Percentiles rank a stretch among this genome's conserved stretches.
Conservation (phyloP, 2,329 filamentous ascomycete genomes). For the Neobulgaria alba region DNA sequence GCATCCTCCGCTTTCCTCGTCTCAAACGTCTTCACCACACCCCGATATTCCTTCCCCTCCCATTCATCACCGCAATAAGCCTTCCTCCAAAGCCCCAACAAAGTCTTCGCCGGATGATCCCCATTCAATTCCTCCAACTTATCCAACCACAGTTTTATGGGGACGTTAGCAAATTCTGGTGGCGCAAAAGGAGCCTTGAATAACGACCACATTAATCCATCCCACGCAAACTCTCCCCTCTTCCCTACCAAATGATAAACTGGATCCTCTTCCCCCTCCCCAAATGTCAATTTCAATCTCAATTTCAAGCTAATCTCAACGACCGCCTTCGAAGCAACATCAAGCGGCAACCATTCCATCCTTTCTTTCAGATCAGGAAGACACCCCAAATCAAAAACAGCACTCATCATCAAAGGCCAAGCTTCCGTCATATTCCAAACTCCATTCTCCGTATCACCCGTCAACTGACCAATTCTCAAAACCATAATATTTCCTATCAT, state of each 20-base stretch:
- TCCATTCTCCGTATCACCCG: conserved; percentile 34
- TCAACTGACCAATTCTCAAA: conserved; percentile 34
- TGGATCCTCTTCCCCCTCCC: not conserved
- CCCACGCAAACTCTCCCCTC: conserved; percentile 26
- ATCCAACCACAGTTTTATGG: conserved; percentile 35
- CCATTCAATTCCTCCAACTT: conserved; percentile 19
- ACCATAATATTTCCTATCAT: conserved; percentile 8
- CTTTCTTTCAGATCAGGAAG: conserved; percentile 34
- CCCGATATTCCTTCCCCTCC: not conserved
- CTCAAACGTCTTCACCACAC: conserved; percentile 5
- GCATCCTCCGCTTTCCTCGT: conserved; percentile 27
- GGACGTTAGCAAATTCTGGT: conserved; percentile 35
- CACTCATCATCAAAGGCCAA: conserved; percentile 40
- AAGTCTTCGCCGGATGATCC: conserved; percentile 33
- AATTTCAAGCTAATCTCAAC: conserved; percentile 29
- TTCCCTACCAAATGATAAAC: conserved; percentile 6
- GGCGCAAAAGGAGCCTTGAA: no score
- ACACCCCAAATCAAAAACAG: conserved; percentile 30
- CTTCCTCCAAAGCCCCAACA: conserved; percentile 42
- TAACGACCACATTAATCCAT: no score
- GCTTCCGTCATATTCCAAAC: conserved; percentile 41
- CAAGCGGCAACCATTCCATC: conserved; percentile 39
- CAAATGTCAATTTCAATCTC: conserved; percentile 14
- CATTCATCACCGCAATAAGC: no score
- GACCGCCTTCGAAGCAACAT: conserved; percentile 35